phyloP scores from a whole-genome alignment of 768 basidiomycete genomes.

The Tricholoma sp. region DNA sequence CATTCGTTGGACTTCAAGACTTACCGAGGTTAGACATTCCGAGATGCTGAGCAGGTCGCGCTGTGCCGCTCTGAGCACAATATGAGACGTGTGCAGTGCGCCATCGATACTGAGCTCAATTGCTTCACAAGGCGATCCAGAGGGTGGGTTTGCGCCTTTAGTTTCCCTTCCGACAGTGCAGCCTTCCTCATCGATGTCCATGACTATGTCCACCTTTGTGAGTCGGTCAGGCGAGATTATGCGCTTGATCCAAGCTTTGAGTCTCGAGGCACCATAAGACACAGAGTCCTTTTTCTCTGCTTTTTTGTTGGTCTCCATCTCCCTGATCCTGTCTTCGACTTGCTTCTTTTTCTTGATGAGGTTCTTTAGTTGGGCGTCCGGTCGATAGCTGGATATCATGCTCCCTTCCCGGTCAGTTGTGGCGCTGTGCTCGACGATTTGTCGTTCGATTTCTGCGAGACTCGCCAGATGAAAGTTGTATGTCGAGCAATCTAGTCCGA shows the following conservation, averaged over 20 bases:
- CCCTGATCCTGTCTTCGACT: constrained; percentile 28
- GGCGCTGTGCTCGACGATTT: constrained; percentile 19
- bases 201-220: constrained; percentile 31
- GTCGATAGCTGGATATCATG: constrained; percentile 11
- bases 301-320: constrained; percentile 20
- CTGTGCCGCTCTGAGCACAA: constrained; percentile 46
- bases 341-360: constrained; percentile 39
- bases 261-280: constrained; percentile 36
- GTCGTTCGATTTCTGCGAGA: constrained; percentile 24
- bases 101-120: constrained; percentile 33
- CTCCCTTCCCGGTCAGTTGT: constrained; percentile 11
- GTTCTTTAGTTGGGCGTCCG: constrained; percentile 36
- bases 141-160: constrained; percentile 13
- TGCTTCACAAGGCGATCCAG: constrained; percentile 11
- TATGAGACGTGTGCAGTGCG: constrained; percentile 38
- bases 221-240: constrained; percentile 43
- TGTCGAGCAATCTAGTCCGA: constrained; percentile 19
- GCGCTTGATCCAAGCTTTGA: constrained; percentile 63
- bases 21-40: constrained; percentile 49
- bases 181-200: constrained; percentile 33
- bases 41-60: constrained; percentile 55
- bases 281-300: constrained; percentile 19
- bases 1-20: constrained; percentile 9
- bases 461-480: constrained; percentile 24
- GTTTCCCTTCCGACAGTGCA: constrained; percentile 38